Evolutionary conservation across 2,329 filamentous ascomycete genomes (phyloP), one percentile per base, ranked within the genome.

Genomic region (Laburnicola sp.): DNA sequence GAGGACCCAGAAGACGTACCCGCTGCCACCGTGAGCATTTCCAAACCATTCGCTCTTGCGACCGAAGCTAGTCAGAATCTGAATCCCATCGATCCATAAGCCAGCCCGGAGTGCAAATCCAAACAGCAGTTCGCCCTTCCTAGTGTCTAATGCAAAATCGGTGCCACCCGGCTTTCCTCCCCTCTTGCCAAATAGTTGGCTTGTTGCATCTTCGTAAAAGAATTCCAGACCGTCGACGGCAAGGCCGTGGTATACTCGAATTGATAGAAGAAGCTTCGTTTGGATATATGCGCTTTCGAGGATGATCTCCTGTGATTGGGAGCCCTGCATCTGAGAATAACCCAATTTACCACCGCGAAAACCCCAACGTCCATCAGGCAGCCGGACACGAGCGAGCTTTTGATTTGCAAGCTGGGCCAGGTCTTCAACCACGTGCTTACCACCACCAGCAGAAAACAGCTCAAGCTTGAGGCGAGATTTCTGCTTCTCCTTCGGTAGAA

Each of bases 221-320:
- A 99, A 97, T 70, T 97, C 93, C 21, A 99, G 73, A 0, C 94
- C 94, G 69, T 96, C 88, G 9, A 97, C 68, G 3, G 87, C 87
- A 51, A 80, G 77, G 2, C 89, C 91, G 62, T 91, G 86, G 66
- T 91, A 95, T 10, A 96, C 80, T 53, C 85, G 82, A 50, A 97
- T 82, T 4, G 83, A 83, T 1, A 85, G 86, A 56, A 97, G 78
- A 27, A 96, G 80, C 56, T 91, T 87, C 28, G 84, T 88, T 56
- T 85, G 82, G 9, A 71, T 68, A 46, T 71, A 58, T 10, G 86
- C 82, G 65, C 86, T 89, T 36, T 87, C 82, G 55, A 95, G 85
- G 34, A 97, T 78, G 31, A 94, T 69, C 62, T 97, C 86, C 34
- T 90, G 80, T 1, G 85, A 79, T 65, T 86, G 71, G 49, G 83